phyloP scores from a whole-genome alignment of 108 stramenopile species.

The Nitzschia sp. region DNA sequence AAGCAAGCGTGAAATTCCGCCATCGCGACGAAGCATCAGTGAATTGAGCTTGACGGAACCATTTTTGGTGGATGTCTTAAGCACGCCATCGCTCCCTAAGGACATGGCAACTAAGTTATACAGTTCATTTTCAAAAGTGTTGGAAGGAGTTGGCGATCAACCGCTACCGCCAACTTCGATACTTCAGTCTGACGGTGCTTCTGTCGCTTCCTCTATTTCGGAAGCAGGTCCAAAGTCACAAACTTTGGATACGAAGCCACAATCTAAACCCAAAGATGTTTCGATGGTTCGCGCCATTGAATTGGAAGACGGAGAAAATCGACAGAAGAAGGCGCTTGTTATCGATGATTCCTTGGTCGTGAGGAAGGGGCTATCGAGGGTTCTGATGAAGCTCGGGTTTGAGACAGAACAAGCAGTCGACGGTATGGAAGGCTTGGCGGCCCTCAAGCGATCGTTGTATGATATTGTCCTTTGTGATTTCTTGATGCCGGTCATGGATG shows the following conservation, averaged over 20 bases:
- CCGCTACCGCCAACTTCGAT: too few relatives aligned
- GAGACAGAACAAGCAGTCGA: conserved; percentile 62
- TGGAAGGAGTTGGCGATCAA: neutral
- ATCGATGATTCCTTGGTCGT: conserved; percentile 75
- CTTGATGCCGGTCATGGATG: conserved; percentile 86
- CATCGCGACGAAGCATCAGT: too few relatives aligned
- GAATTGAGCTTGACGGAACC: too few relatives aligned
- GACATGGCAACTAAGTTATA: conserved; percentile 3
- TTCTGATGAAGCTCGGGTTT: conserved; percentile 57
- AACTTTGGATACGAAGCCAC: too few relatives aligned
- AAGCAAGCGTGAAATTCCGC: too few relatives aligned
- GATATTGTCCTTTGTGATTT: conserved; percentile 75
- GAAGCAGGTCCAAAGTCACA: too few relatives aligned
- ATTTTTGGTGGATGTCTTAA: too few relatives aligned
- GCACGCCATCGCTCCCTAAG: neutral
- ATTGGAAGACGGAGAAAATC: conserved; percentile 1
- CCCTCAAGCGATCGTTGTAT: conserved; percentile 44
- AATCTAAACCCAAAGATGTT: too few relatives aligned
- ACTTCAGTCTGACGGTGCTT: too few relatives aligned
- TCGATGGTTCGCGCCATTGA: conserved; percentile 2
- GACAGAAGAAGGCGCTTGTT: conserved; percentile 42
- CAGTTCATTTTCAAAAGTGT: conserved; percentile 1
- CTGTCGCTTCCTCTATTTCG: too few relatives aligned
- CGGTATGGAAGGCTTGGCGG: conserved; percentile 70
- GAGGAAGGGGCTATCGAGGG: conserved; percentile 56